Evolutionary conservation across 768 basidiomycete species (phyloP), one percentile per base, ranked within the genome.

Genomic region (Sarcodon sp.): DNA sequence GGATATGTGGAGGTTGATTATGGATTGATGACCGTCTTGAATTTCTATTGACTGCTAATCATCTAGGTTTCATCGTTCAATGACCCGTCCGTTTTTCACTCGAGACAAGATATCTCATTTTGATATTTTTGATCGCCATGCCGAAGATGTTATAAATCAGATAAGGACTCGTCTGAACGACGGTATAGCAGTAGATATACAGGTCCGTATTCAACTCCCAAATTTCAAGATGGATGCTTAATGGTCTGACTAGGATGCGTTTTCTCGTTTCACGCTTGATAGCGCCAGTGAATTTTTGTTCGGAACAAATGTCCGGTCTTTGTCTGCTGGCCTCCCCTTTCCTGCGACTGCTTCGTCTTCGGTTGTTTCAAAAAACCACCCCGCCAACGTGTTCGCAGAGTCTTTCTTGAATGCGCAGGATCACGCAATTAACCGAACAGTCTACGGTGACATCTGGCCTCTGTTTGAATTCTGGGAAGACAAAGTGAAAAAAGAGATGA

Each of bases 1-100:
- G 33, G 70, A 72, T 6, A 69, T 73, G 66, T 76, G 74, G 75
- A 75, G 71, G 64, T 68, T 53, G 45, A 53, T 35, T 10, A 9
- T 5, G 27, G n/a, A 13, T 7, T 13, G n/a, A 44, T 33, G 33
- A 7, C 15, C 33, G 1, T 15, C 15, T 11, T 11, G 7, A 11
- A 53, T 11, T 27, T 10, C 5, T 18, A 8, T 12, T 12, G 13
- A 13, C 3, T 33, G 16, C 7, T 34, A 73, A 13, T 4, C 2
- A 2, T 43, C 0, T 46, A 77, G 73, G 55, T 80, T 80, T 54
- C 78, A 80, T 53, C 72, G 79, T n/a, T 71, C 71, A 6, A 79
- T 79, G 60, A 76, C 77, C 0, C 72, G 80, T 0, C 79, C 81
- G 1, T 77, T 77, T 64, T 81, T 82, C 57, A 74, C 65, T n/a